These are phyloP conservation scores for Kandelia obovata DNA, from an alignment of 345 rosid genomes.

Conservation along the genomic window DNA sequence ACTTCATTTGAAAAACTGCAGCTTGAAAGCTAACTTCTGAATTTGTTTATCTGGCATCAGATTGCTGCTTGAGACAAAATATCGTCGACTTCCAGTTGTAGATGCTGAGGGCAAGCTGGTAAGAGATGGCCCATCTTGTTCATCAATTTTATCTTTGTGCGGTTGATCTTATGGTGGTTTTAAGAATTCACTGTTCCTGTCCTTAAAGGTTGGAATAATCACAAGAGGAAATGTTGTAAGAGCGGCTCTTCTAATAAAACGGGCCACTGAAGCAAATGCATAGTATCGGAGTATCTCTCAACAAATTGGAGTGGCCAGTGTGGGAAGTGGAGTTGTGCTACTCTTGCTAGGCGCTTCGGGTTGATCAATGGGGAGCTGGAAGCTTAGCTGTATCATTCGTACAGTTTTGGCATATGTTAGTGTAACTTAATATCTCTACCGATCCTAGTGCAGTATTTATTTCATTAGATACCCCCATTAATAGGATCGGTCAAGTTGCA, in stretches of 20 bases:
- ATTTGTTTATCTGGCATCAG: constrained; percentile 33
- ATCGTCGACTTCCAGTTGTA: constrained; percentile 92
- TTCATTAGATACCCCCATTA: neutral
- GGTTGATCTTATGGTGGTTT: neutral
- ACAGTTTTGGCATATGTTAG: constrained; percentile 20
- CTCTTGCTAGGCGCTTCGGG: neutral
- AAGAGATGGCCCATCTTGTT: constrained; percentile 18
- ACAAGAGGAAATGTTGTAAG: constrained; percentile 94
- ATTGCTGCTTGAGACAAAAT: constrained; percentile 80
- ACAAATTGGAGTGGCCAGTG: constrained; percentile 4
- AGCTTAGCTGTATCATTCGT: constrained; percentile 2
- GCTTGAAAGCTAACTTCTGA: constrained; percentile 9
- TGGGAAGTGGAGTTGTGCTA: neutral
- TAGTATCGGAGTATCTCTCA: neutral
- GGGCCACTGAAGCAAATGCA: constrained; percentile 33
- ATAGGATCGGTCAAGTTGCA: neutral
- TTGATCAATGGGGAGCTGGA: constrained; percentile 4
- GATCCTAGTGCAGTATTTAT: neutral
- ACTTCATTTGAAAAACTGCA: neutral
- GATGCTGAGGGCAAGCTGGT: constrained; percentile 84
- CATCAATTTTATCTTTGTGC: neutral
- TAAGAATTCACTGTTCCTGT: neutral
- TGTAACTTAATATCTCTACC: constrained; percentile 1
- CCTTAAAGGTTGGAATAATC: constrained; percentile 75
- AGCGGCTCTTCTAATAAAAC: constrained; percentile 86